These are phyloP conservation scores for Lolium perenne DNA, from an alignment of 176 grass and related monocot genomes.

Conservation along the genomic window DNA sequence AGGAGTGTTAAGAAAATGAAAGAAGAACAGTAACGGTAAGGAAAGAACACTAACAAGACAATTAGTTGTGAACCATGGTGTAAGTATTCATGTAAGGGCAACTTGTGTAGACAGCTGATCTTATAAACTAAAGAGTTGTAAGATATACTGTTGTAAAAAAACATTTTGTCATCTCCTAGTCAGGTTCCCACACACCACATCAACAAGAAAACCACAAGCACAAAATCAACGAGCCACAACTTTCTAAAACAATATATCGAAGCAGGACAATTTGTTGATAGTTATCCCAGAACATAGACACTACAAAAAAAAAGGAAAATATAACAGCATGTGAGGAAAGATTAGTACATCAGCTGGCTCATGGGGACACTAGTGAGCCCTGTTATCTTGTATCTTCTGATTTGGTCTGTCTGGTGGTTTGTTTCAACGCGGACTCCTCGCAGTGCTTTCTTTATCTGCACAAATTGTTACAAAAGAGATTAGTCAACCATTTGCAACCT, in stretches of 20 bases:
- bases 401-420: conserved; percentile 59
- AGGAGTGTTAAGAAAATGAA: not conserved
- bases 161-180: not conserved
- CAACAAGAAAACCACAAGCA: not conserved
- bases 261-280: not conserved
- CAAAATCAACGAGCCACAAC: not conserved
- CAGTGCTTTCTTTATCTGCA: conserved; percentile 79
- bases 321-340: not conserved
- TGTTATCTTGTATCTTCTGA: conserved; percentile 78
- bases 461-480: not conserved
- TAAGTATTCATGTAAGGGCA: not conserved
- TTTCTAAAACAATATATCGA: not conserved
- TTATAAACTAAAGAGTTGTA: not conserved
- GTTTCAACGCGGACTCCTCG: conserved; percentile 71
- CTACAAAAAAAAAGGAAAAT: not conserved
- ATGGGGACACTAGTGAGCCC: conserved; percentile 61
- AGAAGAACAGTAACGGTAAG: not conserved
- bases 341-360: conserved; percentile 66
- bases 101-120: not conserved
- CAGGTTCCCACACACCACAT: not conserved
- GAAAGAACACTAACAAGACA: not conserved
- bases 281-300: not conserved
- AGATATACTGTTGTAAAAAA: not conserved
- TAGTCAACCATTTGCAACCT: not conserved
- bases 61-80: not conserved